Conservation (phyloP, 805 yeast genomes). For the Saccharomycopsis lassenensis region DNA sequence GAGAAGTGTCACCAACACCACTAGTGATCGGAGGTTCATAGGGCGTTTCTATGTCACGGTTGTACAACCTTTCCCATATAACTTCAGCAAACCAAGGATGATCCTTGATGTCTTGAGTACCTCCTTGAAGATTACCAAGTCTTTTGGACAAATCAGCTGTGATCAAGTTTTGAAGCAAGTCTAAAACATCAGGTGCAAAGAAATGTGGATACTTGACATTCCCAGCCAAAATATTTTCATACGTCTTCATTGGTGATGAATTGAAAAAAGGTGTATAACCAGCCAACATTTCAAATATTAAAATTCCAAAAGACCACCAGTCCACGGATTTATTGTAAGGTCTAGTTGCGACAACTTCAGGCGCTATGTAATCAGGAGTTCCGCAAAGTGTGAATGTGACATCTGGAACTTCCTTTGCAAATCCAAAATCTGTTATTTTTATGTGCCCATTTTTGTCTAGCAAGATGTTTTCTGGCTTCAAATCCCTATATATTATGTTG, state of each 20-base stretch:
- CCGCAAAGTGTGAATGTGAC: constrained; percentile 93
- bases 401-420: constrained; percentile 85
- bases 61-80: constrained; percentile 78
- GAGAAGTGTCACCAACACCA: constrained; percentile 88
- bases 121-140: constrained; percentile 76
- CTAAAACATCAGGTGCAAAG: constrained; percentile 68
- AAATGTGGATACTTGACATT: constrained; percentile 68
- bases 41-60: constrained; percentile 87
- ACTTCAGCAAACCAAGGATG: constrained; percentile 93
- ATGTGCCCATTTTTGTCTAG: constrained; percentile 85
- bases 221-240: constrained; percentile 80
- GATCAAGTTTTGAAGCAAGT: constrained; percentile 60
- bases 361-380: constrained; percentile 94
- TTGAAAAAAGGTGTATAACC: constrained; percentile 95
- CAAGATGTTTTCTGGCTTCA: constrained; percentile 86
- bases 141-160: constrained; percentile 77
- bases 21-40: constrained; percentile 91
- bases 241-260: constrained; percentile 86
- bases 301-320: constrained; percentile 95
- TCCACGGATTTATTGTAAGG: constrained; percentile 93
- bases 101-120: constrained; percentile 72
- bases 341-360: constrained; percentile 87
- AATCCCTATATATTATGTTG: constrained; percentile 81
- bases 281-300: constrained; percentile 88
- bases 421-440: constrained; percentile 88